phyloP scores from a whole-genome alignment of 2,329 filamentous ascomycete genomes.

The Colletotrichum siamense region DNA sequence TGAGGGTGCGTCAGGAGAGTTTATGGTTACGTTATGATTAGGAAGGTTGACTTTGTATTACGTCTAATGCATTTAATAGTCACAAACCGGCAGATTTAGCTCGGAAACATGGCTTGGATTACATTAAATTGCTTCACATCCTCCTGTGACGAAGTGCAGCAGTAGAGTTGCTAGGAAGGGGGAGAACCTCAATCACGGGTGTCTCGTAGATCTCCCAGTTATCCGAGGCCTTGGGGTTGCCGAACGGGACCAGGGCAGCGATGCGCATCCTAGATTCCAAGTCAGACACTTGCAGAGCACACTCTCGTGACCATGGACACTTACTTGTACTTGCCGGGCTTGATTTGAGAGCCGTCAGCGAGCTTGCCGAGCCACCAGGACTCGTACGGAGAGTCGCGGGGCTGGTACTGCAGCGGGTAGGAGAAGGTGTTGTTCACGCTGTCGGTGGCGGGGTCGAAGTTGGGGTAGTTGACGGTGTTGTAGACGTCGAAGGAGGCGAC shows the following conservation, averaged over 20 bases:
- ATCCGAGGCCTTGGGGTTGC: conserved; percentile 42
- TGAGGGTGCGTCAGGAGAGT: background rate
- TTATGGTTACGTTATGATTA: background rate
- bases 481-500: conserved; percentile 35
- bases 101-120: background rate
- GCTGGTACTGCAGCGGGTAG: conserved; percentile 40
- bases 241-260: conserved; percentile 45
- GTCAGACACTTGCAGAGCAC: background rate
- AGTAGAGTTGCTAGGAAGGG: background rate
- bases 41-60: background rate
- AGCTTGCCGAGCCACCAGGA: conserved; percentile 50
- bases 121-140: background rate
- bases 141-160: background rate
- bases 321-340: conserved; percentile 46
- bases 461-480: conserved; percentile 8
- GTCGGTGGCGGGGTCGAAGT: conserved; percentile 37
- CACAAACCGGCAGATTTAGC: background rate
- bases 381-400: conserved; percentile 34
- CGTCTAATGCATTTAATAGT: rapidly evolving
- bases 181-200: conserved; percentile 35
- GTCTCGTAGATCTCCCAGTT: conserved; percentile 46
- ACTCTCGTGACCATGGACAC: background rate
- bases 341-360: conserved; percentile 44
- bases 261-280: conserved; percentile 35
- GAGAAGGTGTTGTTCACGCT: conserved; percentile 42